phyloP scores from a whole-genome alignment of 139 green algal species.

The Micromonas pusilla region DNA sequence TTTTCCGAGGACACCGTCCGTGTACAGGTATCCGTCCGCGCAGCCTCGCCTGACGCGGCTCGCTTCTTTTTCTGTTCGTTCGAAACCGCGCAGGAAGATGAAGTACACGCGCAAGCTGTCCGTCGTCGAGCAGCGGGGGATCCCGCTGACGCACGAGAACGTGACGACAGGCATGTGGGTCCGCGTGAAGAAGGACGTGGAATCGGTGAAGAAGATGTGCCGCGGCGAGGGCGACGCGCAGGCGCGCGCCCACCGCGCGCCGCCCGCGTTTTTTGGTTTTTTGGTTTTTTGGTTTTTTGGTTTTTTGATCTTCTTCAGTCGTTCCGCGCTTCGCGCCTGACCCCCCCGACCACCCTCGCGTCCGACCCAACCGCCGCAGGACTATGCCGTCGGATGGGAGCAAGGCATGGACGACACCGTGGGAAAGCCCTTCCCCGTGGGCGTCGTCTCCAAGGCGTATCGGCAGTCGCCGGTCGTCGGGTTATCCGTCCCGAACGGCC shows the following conservation, averaged over 20 bases:
- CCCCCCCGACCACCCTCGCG: background rate
- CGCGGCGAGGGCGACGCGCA: background rate
- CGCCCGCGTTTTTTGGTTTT: no score
- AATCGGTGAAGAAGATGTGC: slow-evolving; percentile 4
- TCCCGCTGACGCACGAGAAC: background rate
- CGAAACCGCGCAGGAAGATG: background rate
- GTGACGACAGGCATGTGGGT: background rate
- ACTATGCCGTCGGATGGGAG: slow-evolving; percentile 14
- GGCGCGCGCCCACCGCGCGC: no score
- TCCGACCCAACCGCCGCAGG: background rate
- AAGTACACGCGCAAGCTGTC: background rate
- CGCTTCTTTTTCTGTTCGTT: background rate
- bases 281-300: no score
- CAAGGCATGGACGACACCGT: slow-evolving; percentile 2
- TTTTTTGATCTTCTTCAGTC: background rate
- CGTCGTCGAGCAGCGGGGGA: background rate
- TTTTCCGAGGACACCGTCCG: no score
- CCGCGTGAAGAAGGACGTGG: background rate
- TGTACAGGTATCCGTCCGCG: no score
- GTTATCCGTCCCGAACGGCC: background rate
- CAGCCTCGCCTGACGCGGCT: no score
- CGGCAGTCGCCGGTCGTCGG: background rate
- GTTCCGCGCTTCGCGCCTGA: background rate
- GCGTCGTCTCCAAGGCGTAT: background rate
- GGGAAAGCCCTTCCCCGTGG: background rate